Percentiles rank a stretch among this genome's conserved stretches.
phyloP scores from a whole-genome alignment of 495 filamentous ascomycete species.

The Penicillium manginii region DNA sequence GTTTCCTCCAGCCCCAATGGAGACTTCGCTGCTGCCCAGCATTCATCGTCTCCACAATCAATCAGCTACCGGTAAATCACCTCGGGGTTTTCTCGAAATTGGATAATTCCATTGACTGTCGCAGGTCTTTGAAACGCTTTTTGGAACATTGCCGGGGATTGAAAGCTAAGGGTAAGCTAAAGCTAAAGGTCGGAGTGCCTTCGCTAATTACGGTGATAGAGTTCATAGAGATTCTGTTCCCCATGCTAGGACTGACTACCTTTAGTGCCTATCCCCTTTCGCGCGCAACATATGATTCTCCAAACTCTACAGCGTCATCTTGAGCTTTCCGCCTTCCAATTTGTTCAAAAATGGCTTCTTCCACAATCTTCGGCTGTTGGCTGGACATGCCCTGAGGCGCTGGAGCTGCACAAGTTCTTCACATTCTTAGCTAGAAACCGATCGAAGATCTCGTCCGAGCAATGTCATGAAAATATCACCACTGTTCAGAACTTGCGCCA shows the following conservation, averaged over 20 bases:
- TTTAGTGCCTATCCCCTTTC: not conserved
- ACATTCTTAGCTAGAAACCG: constrained; percentile 1
- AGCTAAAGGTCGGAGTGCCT: too few relatives aligned
- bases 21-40: too few relatives aligned
- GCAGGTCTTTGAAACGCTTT: too few relatives aligned
- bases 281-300: not conserved
- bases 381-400: not conserved
- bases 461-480: not conserved
- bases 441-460: constrained; percentile 1
- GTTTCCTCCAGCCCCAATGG: too few relatives aligned
- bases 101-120: too few relatives aligned
- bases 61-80: too few relatives aligned
- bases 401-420: constrained; percentile 1
- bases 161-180: too few relatives aligned
- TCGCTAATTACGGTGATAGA: too few relatives aligned
- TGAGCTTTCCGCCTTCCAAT: not conserved
- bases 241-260: not conserved
- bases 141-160: too few relatives aligned
- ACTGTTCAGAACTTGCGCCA: constrained; percentile 1
- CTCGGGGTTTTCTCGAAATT: too few relatives aligned
- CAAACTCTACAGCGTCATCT: constrained; percentile 1
- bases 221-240: too few relatives aligned
- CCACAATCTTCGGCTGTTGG: not conserved
- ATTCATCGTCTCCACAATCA: too few relatives aligned
- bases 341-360: constrained; percentile 2